phyloP scores from a whole-genome alignment of 176 grass and related monocot species.

The Chrysopogon serrulatus region DNA sequence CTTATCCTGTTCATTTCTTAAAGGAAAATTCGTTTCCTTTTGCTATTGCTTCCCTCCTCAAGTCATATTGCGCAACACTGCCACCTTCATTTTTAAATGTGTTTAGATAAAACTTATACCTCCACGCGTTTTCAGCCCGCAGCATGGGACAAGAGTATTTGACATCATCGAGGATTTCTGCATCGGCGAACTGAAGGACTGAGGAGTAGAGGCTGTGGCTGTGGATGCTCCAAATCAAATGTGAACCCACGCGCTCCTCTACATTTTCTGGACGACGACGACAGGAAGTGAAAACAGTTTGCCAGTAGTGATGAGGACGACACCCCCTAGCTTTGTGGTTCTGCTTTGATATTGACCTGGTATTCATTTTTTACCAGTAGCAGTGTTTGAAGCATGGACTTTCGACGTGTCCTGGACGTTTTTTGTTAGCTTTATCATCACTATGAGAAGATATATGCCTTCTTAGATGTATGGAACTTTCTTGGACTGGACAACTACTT shows the following conservation, averaged over 20 bases:
- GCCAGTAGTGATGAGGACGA: not conserved
- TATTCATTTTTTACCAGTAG: conserved; percentile 1
- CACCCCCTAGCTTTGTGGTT: conserved; percentile 24
- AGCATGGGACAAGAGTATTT: conserved; percentile 78
- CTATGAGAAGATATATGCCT: conserved; percentile 1
- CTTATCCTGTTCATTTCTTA: not conserved
- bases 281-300: not conserved
- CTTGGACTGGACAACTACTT: not conserved
- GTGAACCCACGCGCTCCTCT: conserved; percentile 20
- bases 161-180: conserved; percentile 95
- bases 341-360: conserved; percentile 28
- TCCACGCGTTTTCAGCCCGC: conserved; percentile 58
- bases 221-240: conserved; percentile 11
- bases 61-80: not conserved
- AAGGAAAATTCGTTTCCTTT: not conserved
- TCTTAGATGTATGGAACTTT: not conserved
- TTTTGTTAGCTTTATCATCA: conserved; percentile 1
- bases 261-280: conserved; percentile 16
- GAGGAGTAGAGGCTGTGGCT: conserved; percentile 21
- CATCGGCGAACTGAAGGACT: conserved; percentile 58
- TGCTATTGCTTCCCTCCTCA: not conserved
- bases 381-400: conserved; percentile 17
- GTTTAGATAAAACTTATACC: not conserved
- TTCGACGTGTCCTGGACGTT: not conserved
- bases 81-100: not conserved